Evolutionary conservation across 2,329 filamentous ascomycete species (phyloP), one percentile per base, ranked within the genome.

Genomic region (Ascochyta viciae-villosae): DNA sequence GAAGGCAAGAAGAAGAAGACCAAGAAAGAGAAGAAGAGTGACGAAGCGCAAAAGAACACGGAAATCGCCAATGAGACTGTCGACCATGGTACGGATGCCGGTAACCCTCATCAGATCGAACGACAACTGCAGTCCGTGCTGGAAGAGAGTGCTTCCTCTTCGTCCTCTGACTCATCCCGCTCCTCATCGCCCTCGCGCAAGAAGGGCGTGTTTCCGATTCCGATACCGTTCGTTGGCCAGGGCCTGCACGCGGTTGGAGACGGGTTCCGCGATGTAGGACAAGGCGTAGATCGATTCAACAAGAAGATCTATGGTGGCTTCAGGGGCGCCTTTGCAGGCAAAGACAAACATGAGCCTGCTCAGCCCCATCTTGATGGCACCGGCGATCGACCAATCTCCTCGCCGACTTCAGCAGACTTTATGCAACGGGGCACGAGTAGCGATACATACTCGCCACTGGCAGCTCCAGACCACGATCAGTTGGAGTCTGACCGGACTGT

Each of bases 31-130:
- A 82, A 83, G 47, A 85, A 85, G 53, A 83, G 86, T 1, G 89
- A 89, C 35, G 91, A 89, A 71, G 84, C 83, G 54, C 74, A 78
- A 1, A 85, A 87, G n/a, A 85, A 82, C 57, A 74, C 81, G 23
- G 80, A 78, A 39, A 77, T 79, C 45, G 81, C 82, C 44, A 75
- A 78, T 0, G 79, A 83, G 57, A 87, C 86, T 1, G 74, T 81
- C 58, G 78, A 80, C 9, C 74, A 79, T 31, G 84, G 84, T 52
- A 69, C 83, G 35, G 84, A 81, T 64, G 81, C 83, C 27, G 84
- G 84, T 58, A 78, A 87, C 59, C 84, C 84, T 33, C 83, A 86
- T 65, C 78, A 87, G 65, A 77, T 74, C 55, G 78, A 81, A 42
- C 81, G 82, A 53, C 82, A 81, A 8, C 61, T 84, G n/a, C 74